A percentile compares a stretch with the other conserved stretches of the same genome.
These are phyloP conservation scores for Saturnispora hagleri DNA, from an alignment of 805 yeast species.

Conservation along the genomic window DNA sequence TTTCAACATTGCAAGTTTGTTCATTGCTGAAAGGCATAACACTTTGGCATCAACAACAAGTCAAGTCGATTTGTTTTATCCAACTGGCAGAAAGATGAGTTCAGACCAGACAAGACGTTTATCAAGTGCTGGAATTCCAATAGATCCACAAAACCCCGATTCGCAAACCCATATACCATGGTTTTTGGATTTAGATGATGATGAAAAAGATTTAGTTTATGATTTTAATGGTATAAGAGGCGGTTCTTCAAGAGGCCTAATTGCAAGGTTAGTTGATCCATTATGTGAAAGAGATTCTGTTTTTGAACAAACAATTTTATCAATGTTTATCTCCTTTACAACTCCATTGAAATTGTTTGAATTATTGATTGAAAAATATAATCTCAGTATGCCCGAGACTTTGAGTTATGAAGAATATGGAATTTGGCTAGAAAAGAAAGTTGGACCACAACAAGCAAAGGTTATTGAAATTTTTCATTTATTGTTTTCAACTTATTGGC, in stretches of 20 bases:
- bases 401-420: slow-evolving; percentile 73
- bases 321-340: slow-evolving; percentile 71
- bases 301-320: slow-evolving; percentile 59
- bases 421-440: slow-evolving; percentile 64
- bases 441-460: slow-evolving; percentile 54
- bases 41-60: slow-evolving; percentile 24
- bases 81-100: slow-evolving; percentile 1
- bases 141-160: background rate
- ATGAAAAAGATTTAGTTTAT: slow-evolving; percentile 35
- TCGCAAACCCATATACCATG: slow-evolving; percentile 38
- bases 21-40: slow-evolving; percentile 38
- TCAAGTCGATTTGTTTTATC: slow-evolving; percentile 26
- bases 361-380: slow-evolving; percentile 53
- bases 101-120: background rate
- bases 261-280: slow-evolving; percentile 76
- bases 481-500: slow-evolving; percentile 65
- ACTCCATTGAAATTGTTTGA: slow-evolving; percentile 54
- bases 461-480: slow-evolving; percentile 59
- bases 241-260: slow-evolving; percentile 68
- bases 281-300: slow-evolving; percentile 45
- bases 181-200: slow-evolving; percentile 64
- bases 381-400: slow-evolving; percentile 78
- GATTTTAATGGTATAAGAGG: slow-evolving; percentile 76
- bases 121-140: background rate
- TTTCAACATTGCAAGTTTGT: slow-evolving; percentile 46